Base-by-base conservation (phyloP, 2,329 filamentous ascomycete genomes). In the Ophiostoma ips region DNA sequence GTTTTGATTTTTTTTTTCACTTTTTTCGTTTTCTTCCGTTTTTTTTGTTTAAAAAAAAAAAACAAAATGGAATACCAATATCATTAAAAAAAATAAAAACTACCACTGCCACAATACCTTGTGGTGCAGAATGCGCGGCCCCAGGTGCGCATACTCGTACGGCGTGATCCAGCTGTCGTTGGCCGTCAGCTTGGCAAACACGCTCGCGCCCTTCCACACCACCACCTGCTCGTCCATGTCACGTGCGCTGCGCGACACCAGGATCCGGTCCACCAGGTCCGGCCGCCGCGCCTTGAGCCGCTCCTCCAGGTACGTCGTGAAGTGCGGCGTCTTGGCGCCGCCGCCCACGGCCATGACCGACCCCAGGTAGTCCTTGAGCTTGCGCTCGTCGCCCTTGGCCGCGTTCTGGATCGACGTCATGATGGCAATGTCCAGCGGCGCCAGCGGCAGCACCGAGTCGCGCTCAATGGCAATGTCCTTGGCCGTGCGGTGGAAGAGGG, bases 191-290 rank as follows among this genome's bases (percentile, higher is more conserved):
- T 94, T 88, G 3, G 87, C 89, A 71, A 95, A 98, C 15, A 98
- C 89, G 62, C 88, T 95, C 1, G 87, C 92, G 4, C 92, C 92
- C 73, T 98, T 98, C 92, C 92, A 98, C 9, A 83, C 82, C 49
- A 96, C 84, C n/a, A 96, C 89, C 66, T 95, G 88, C 53, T 92
- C 87, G 66, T 98, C 92, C 70, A 98, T 83, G 59, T 98, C 92
- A 59, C 90, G 75, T 0, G 92, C 92, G 73, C 73, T 92, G 53
- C 74, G 71, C 54, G 77, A 79, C 48, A 82, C 78, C 21, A 81
- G 66, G 54, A 82, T 79, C 53, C 72, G 70, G 31, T 82, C 79
- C 18, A 66, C 65, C 41, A 83, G 65, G 56, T 82, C 79, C 4
- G 77, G 77, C 40, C 77, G 67, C 46, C 82, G 72, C 54, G 75